Evolutionary conservation across 2,329 filamentous ascomycete genomes (phyloP).

Genomic region (Botryotinia narcissicola): DNA sequence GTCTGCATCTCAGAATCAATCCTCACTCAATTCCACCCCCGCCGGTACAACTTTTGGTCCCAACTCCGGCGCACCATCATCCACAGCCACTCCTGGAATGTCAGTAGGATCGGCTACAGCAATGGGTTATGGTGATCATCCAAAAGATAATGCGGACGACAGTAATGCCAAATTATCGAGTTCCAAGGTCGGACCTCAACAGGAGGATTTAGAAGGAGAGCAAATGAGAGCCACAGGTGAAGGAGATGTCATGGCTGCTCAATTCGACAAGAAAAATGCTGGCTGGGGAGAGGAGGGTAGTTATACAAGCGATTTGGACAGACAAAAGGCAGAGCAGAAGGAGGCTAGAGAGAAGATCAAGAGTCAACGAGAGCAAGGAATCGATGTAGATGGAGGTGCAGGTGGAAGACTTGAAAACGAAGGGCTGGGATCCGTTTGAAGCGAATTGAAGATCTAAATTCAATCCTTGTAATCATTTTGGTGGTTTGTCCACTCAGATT

Average conservation of each 20-base stretch:
- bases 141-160: conserved; percentile 35
- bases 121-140: conserved; percentile 36
- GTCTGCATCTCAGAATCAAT: conserved; percentile 36
- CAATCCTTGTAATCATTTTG: not conserved
- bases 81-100: conserved; percentile 30
- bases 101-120: conserved; percentile 36
- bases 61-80: conserved; percentile 26
- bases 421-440: conserved; percentile 31
- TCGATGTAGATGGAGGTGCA: conserved; percentile 36
- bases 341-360: conserved; percentile 34
- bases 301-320: conserved; percentile 36
- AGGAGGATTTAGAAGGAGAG: conserved; percentile 38
- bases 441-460: not conserved
- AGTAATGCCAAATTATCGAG: conserved; percentile 32
- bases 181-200: conserved; percentile 33
- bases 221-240: conserved; percentile 36
- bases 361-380: conserved; percentile 30
- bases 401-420: conserved; percentile 36
- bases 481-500: not conserved
- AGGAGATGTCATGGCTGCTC: conserved; percentile 37
- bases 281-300: conserved; percentile 38
- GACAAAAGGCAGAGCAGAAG: conserved; percentile 38
- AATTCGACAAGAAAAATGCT: conserved; percentile 37
- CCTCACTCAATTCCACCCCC: conserved; percentile 28
- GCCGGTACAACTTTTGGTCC: conserved; percentile 31